phyloP scores from a whole-genome alignment of 257 asterid species.

The Solanum microdontum region DNA sequence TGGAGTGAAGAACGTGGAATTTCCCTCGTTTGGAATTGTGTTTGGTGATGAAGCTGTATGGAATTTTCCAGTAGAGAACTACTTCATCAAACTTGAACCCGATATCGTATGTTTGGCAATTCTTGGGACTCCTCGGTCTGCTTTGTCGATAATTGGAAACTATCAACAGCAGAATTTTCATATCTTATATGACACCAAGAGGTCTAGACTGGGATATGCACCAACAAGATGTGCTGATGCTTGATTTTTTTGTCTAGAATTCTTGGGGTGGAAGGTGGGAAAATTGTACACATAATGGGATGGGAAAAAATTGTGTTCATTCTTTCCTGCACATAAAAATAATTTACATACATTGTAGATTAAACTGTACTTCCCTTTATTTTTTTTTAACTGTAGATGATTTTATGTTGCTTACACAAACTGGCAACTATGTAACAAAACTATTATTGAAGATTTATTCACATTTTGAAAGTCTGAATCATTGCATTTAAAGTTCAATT shows the following conservation, averaged over 20 bases:
- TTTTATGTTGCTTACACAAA: background rate
- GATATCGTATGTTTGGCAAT: conserved; percentile 78
- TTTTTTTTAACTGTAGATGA: background rate
- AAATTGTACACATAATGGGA: conserved; percentile 14
- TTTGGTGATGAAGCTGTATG: conserved; percentile 79
- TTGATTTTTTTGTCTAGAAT: conserved; percentile 5
- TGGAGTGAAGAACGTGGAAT: conserved; percentile 24
- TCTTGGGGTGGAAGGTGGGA: background rate
- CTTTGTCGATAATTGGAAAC: conserved; percentile 82
- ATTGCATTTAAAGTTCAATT: background rate
- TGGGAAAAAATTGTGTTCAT: background rate
- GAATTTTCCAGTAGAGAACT: conserved; percentile 79
- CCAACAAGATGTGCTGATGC: conserved; percentile 63
- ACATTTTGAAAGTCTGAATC: background rate
- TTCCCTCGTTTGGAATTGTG: conserved; percentile 67
- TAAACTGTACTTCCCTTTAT: background rate
- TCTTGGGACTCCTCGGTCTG: conserved; percentile 58
- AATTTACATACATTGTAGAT: background rate
- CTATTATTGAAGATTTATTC: background rate
- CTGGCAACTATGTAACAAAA: background rate
- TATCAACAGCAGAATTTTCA: conserved; percentile 94
- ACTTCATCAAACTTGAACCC: conserved; percentile 59
- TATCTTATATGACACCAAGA: conserved; percentile 53
- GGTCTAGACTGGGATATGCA: conserved; percentile 77
- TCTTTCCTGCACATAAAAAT: background rate